Percentiles rank a stretch among this genome's conserved stretches.
Evolutionary conservation across 345 rosid genomes (phyloP).

Genomic region (Gossypium sturtianum): DNA sequence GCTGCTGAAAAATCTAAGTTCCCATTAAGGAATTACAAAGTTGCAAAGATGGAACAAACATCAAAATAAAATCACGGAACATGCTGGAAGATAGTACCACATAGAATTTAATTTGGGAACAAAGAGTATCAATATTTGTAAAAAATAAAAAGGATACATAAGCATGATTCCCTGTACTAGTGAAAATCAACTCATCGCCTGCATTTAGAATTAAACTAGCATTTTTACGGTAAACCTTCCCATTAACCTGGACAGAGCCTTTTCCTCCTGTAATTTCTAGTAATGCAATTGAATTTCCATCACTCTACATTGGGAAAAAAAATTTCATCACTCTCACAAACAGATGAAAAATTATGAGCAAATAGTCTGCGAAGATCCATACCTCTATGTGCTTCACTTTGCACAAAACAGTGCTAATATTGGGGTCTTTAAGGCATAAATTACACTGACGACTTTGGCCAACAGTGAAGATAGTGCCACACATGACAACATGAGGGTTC

Average conservation of each 20-base stretch:
- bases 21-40: constrained; percentile 37
- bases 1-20: constrained; percentile 79
- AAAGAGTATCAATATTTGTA: not conserved
- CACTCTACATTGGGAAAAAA: constrained; percentile 39
- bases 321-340: constrained; percentile 13
- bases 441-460: constrained; percentile 73
- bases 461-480: constrained; percentile 55
- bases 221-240: constrained; percentile 47
- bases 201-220: constrained; percentile 49
- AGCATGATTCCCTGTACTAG: constrained; percentile 65
- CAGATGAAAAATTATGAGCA: constrained; percentile 2
- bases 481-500: constrained; percentile 71
- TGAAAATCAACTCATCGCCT: constrained; percentile 91
- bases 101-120: not conserved
- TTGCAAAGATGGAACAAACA: not conserved
- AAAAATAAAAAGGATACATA: constrained; percentile 74
- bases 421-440: constrained; percentile 65
- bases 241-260: constrained; percentile 84
- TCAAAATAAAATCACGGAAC: constrained; percentile 8
- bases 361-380: constrained; percentile 15
- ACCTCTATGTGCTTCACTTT: constrained; percentile 77
- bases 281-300: constrained; percentile 54
- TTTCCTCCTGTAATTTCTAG: constrained; percentile 75
- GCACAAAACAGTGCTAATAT: constrained; percentile 54
- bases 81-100: not conserved